A percentile compares a stretch with the other conserved stretches of the same genome.
Conservation (phyloP, 345 rosid genomes). For the Raphanus sativus region DNA sequence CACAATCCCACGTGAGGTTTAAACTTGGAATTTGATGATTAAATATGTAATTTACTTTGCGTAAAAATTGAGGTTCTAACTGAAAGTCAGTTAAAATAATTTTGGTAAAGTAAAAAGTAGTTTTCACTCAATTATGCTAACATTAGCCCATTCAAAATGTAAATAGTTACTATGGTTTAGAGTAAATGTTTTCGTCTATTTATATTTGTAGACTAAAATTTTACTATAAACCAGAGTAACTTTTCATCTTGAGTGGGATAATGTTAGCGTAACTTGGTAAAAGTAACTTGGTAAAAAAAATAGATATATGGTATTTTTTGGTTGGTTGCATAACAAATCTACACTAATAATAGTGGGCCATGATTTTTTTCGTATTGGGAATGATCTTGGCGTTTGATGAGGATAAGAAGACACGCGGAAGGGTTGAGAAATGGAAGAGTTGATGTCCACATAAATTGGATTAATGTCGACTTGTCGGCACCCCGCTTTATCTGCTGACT, state of each 20-base stretch:
- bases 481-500: constrained; percentile 53
- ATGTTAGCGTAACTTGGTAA: too few species aligned
- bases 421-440: constrained; percentile 18
- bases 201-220: too few species aligned
- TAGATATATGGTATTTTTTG: background rate
- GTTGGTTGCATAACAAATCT: background rate
- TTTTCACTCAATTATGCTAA: too few species aligned
- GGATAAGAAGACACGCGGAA: constrained; percentile 49
- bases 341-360: constrained; percentile 15
- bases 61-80: background rate
- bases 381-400: constrained; percentile 30
- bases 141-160: too few species aligned
- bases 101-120: too few species aligned
- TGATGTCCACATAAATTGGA: constrained; percentile 56
- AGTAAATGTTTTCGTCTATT: too few species aligned
- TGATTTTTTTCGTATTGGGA: background rate
- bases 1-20: constrained; percentile 2
- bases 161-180: too few species aligned
- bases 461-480: constrained; percentile 76
- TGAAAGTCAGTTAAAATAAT: too few species aligned
- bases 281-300: too few species aligned
- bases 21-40: background rate
- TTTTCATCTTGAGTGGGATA: too few species aligned
- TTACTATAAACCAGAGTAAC: too few species aligned
- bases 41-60: constrained; percentile 21